Conservation (phyloP, 31 red algal genomes). For the Pterothamnion heteromorphum region DNA sequence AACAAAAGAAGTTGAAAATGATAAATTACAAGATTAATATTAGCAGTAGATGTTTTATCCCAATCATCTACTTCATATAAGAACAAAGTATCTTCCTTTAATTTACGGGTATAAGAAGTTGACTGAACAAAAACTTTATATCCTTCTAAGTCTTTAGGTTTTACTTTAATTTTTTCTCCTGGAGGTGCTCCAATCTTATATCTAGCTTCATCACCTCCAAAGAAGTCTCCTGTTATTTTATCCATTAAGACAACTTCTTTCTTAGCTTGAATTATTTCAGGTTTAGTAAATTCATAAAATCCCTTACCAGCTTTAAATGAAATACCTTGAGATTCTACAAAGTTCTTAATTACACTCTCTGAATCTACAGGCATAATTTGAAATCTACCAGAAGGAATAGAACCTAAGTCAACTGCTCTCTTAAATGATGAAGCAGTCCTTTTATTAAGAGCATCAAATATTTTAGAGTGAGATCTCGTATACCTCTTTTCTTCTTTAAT, state of each 20-base stretch:
- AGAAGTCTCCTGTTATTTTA: neutral
- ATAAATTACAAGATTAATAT: too few relatives aligned
- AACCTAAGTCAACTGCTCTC: too few relatives aligned
- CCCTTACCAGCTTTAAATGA: neutral
- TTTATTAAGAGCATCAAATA: too few relatives aligned
- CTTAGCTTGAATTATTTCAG: neutral
- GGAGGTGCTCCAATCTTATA: neutral
- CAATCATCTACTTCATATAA: neutral
- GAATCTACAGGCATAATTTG: neutral
- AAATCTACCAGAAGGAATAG: neutral
- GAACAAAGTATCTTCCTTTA: neutral
- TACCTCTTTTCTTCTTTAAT: too few relatives aligned
- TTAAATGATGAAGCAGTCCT: too few relatives aligned
- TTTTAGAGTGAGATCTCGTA: too few relatives aligned
- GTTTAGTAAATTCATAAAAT: slow-evolving; percentile 3
- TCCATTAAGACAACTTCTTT: neutral
- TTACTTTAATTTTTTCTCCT: neutral
- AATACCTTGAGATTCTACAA: neutral
- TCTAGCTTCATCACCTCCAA: neutral
- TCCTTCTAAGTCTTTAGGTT: neutral
- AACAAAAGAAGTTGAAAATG: too few relatives aligned
- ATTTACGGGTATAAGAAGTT: neutral
- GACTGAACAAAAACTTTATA: neutral
- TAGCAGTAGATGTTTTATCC: too few relatives aligned
- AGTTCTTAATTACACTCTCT: neutral